These are phyloP conservation scores for Przewalskia tangutica DNA, from an alignment of 257 asterid genomes.

Conservation along the genomic window DNA sequence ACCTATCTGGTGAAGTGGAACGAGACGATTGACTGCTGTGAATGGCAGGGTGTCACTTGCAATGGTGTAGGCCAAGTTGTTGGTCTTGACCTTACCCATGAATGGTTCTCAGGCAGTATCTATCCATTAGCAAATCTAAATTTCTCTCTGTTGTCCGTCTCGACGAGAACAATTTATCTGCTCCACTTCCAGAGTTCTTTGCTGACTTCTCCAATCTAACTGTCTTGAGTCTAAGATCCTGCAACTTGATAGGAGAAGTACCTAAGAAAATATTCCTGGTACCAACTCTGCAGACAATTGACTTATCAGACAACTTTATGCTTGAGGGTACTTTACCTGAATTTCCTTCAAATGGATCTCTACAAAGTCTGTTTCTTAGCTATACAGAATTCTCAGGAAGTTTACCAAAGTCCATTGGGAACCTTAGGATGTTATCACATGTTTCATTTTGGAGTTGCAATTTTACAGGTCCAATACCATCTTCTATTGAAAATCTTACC, in stretches of 20 bases:
- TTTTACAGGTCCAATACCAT: conserved; percentile 38
- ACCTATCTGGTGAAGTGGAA: conserved; percentile 38
- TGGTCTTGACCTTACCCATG: conserved; percentile 37
- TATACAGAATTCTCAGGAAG: conserved; percentile 28
- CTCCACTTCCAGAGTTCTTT: conserved; percentile 10
- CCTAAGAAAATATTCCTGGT: conserved; percentile 11
- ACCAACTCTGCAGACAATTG: conserved; percentile 1
- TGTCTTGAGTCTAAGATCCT: conserved; percentile 2
- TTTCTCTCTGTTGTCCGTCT: conserved; percentile 19
- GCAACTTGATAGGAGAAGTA: conserved; percentile 17
- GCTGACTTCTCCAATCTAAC: conserved; percentile 16
- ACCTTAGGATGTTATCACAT: conserved; percentile 22
- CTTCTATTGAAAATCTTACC: conserved; percentile 18
- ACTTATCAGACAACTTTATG: not conserved
- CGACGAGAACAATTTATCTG: conserved; percentile 7
- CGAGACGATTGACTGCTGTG: conserved; percentile 28
- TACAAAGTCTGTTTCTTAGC: conserved; percentile 22
- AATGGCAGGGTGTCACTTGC: conserved; percentile 44
- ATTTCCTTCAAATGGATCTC: conserved; percentile 18
- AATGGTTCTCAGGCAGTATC: conserved; percentile 33
- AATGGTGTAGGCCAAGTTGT: conserved; percentile 27
- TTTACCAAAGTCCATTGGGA: conserved; percentile 29
- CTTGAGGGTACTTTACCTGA: conserved; percentile 30
- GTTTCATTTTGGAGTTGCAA: conserved; percentile 29
- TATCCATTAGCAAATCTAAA: conserved; percentile 16